These are phyloP conservation scores for Sporothrix luriei DNA, from an alignment of 2,329 filamentous ascomycete species.

Conservation along the genomic window DNA sequence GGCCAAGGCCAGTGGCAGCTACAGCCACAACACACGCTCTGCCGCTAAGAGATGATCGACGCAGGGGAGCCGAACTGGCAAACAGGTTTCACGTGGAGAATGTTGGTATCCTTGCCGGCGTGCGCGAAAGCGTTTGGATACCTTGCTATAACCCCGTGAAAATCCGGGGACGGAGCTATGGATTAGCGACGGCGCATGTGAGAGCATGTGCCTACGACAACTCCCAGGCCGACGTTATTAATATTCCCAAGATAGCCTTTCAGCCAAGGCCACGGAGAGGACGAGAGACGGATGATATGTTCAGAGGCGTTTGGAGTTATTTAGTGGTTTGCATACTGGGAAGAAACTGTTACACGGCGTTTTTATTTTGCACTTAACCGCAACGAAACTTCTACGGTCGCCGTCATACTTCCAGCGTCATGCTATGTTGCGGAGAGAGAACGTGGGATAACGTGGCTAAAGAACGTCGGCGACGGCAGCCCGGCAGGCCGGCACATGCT, in stretches of 20 bases:
- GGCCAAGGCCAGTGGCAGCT: slow-evolving; percentile 29
- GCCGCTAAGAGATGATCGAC: slow-evolving; percentile 14
- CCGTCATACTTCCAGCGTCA: neutral
- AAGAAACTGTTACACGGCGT: neutral
- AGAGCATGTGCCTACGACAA: slow-evolving; percentile 4
- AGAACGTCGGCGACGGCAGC: neutral
- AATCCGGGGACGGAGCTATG: neutral
- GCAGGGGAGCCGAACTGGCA: neutral
- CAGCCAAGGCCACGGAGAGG: neutral
- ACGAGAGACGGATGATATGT: neutral
- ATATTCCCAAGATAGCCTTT: slow-evolving; percentile 11
- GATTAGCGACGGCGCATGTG: neutral
- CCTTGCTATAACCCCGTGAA: neutral
- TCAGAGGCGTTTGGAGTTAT: slow-evolving; percentile 16
- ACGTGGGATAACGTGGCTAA: neutral
- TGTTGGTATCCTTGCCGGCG: neutral
- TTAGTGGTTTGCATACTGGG: neutral
- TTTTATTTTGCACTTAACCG: neutral
- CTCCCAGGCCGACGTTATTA: neutral
- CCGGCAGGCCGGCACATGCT: neutral
- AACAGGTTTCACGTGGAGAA: neutral
- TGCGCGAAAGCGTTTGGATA: neutral
- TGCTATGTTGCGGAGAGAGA: neutral
- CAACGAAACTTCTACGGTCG: neutral
- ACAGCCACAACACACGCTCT: slow-evolving; percentile 30